These are phyloP conservation scores for Malus sylvestris DNA, from an alignment of 306 rosid genomes.

Conservation along the genomic window DNA sequence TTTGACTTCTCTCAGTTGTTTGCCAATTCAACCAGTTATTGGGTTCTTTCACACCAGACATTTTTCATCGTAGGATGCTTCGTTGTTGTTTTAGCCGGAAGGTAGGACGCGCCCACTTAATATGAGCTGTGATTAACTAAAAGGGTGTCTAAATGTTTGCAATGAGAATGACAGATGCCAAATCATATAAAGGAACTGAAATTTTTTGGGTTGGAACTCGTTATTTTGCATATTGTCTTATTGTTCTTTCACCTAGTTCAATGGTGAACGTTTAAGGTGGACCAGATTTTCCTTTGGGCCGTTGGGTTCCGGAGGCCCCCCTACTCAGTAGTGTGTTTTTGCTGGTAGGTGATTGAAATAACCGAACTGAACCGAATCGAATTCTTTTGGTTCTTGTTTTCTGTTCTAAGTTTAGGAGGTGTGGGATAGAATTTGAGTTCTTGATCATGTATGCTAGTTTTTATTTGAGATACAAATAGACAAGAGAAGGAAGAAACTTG, in stretches of 20 bases:
- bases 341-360: too few species aligned
- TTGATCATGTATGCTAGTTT: background rate
- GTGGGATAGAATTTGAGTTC: background rate
- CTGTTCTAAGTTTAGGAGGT: background rate
- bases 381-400: background rate
- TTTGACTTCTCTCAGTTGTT: background rate
- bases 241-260: background rate
- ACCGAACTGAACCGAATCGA: too few species aligned
- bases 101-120: background rate
- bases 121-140: constrained; percentile 1
- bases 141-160: background rate
- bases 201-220: background rate
- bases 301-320: too few species aligned
- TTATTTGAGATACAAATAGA: background rate
- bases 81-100: background rate
- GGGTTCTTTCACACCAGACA: background rate
- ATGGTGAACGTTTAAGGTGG: background rate
- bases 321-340: too few species aligned
- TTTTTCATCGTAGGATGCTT: background rate
- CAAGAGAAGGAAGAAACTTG: background rate
- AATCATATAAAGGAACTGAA: background rate
- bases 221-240: background rate
- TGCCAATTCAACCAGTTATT: background rate
- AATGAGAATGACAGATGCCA: background rate
- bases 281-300: background rate